Evolutionary conservation across 768 basidiomycete species (phyloP).

Genomic region (Tylopilus felleus): DNA sequence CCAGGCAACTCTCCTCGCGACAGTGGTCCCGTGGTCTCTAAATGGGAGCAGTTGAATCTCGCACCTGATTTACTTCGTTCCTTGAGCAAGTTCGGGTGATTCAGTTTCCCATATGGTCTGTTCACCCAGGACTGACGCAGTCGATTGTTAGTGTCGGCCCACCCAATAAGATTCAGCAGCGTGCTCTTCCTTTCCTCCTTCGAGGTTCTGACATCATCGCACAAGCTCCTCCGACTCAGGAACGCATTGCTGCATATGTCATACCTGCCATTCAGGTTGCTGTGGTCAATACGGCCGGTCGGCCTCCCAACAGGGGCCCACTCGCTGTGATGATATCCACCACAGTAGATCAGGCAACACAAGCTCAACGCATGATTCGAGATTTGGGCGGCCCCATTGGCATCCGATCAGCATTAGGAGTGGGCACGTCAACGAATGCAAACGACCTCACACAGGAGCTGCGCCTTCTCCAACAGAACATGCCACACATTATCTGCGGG

Average conservation of each 20-base stretch:
- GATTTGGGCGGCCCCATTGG: slow-evolving; percentile 93
- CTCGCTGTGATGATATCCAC: slow-evolving; percentile 93
- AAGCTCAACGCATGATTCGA: slow-evolving; percentile 92
- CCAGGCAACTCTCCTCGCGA: slow-evolving; percentile 57
- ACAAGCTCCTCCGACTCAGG: slow-evolving; percentile 97
- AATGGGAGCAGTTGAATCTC: slow-evolving; percentile 92
- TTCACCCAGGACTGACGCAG: slow-evolving; percentile 14
- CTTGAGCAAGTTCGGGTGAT: slow-evolving; percentile 91
- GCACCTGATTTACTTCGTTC: slow-evolving; percentile 86
- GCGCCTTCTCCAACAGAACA: slow-evolving; percentile 81
- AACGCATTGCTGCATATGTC: slow-evolving; percentile 95
- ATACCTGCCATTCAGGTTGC: slow-evolving; percentile 87
- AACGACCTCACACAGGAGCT: slow-evolving; percentile 71
- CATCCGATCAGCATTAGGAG: slow-evolving; percentile 83
- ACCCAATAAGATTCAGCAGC: slow-evolving; percentile 98
- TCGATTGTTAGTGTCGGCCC: slow-evolving; percentile 74
- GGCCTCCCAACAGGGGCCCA: slow-evolving; percentile 65
- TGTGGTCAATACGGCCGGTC: slow-evolving; percentile 56
- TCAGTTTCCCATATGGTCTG: slow-evolving; percentile 11
- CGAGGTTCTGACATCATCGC: slow-evolving; percentile 96
- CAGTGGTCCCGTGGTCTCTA: slow-evolving; percentile 77
- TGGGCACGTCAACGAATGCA: slow-evolving; percentile 66
- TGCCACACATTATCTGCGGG: slow-evolving; percentile 94
- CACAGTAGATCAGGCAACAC: slow-evolving; percentile 97
- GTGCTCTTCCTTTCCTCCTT: slow-evolving; percentile 92